Evolutionary conservation across 2,329 filamentous ascomycete species (phyloP).

Genomic region (Tolypocladium endophyticum): DNA sequence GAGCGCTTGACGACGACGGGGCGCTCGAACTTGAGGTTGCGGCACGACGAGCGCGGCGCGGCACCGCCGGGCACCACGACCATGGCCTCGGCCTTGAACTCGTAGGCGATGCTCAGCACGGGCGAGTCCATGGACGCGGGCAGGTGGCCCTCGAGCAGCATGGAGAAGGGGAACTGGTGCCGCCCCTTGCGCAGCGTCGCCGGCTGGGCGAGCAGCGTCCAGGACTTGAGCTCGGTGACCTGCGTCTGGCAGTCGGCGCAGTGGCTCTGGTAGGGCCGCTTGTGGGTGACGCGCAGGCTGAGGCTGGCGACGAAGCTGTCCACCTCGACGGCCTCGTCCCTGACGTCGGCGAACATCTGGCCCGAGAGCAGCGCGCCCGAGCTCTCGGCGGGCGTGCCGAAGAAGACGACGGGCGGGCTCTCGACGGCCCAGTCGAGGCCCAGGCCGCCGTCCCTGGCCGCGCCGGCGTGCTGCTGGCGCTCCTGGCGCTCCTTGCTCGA

Average conservation of each 20-base stretch:
- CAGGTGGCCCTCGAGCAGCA: slow-evolving; percentile 74
- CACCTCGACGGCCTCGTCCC: slow-evolving; percentile 55
- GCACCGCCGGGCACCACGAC: slow-evolving; percentile 47
- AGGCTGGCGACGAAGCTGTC: slow-evolving; percentile 65
- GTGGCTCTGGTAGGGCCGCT: slow-evolving; percentile 69
- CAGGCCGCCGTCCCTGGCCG: slow-evolving; percentile 24
- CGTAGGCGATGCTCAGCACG: slow-evolving; percentile 67
- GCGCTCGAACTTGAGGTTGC: slow-evolving; percentile 50
- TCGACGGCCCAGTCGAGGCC: slow-evolving; percentile 56
- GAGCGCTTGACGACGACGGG: slow-evolving; percentile 69
- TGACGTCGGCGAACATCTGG: slow-evolving; percentile 64
- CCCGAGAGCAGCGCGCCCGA: slow-evolving; percentile 80
- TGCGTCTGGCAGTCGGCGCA: slow-evolving; percentile 68
- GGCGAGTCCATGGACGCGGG: slow-evolving; percentile 71
- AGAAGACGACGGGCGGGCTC: slow-evolving; percentile 77
- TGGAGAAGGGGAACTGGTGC: slow-evolving; percentile 83
- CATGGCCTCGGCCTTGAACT: slow-evolving; percentile 58
- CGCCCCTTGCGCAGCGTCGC: slow-evolving; percentile 39
- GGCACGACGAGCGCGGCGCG: slow-evolving; percentile 5
- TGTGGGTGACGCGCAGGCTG: slow-evolving; percentile 60
- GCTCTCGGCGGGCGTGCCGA: slow-evolving; percentile 63
- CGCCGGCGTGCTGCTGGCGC: slow-evolving; percentile 20
- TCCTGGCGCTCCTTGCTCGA: slow-evolving; percentile 30
- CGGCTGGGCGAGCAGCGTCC: slow-evolving; percentile 60
- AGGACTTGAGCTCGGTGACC: slow-evolving; percentile 64